phyloP scores from a whole-genome alignment of 768 basidiomycete genomes.

The Amyloporia xantha region DNA sequence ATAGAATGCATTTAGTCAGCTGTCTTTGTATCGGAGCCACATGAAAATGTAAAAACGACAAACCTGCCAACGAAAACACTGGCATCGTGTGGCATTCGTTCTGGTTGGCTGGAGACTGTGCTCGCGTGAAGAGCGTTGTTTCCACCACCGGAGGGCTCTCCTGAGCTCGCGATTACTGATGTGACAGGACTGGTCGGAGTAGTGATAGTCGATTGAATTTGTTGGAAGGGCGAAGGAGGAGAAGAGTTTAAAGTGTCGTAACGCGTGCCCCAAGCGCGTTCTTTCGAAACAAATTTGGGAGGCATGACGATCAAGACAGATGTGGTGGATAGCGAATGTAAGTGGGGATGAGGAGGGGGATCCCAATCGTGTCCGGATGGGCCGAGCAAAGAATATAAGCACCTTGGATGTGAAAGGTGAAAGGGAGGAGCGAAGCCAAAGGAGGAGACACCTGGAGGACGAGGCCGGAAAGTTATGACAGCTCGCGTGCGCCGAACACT shows the following conservation, averaged over 20 bases:
- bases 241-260: conserved; percentile 57
- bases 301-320: conserved; percentile 11
- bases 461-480: not conserved
- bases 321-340: not conserved
- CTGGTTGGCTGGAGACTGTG: conserved; percentile 4
- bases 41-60: conserved; percentile 7
- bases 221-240: conserved; percentile 33
- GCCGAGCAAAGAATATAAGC: not conserved
- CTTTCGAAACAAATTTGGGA: conserved; percentile 39
- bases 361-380: not conserved
- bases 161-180: not conserved
- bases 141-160: not conserved
- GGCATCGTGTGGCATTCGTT: conserved; percentile 62
- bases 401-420: not conserved
- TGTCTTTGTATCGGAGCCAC: no score
- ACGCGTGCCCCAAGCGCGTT: conserved; percentile 58
- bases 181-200: conserved; percentile 13
- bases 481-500: not conserved
- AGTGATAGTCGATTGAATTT: conserved; percentile 12
- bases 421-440: not conserved
- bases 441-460: not conserved
- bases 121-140: conserved; percentile 1
- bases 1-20: no score
- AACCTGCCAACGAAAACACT: conserved; percentile 86
- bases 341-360: not conserved